These are phyloP conservation scores for Discostella pseudostelligera DNA, from an alignment of 108 stramenopile genomes.

Conservation along the genomic window DNA sequence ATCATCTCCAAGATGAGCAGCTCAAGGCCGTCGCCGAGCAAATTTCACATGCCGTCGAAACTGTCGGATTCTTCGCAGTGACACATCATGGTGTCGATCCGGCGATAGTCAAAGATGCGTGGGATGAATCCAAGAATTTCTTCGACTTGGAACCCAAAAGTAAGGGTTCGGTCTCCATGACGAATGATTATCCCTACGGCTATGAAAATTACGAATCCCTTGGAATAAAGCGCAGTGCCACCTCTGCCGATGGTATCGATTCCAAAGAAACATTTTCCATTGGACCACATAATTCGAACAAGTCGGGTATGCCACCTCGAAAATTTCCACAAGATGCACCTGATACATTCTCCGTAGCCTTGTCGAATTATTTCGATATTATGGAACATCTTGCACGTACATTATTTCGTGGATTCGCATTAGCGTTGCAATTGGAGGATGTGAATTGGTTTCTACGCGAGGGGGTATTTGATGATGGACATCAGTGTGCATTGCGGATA, in stretches of 20 bases:
- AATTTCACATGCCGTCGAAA: slow-evolving; percentile 55
- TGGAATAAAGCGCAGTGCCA: slow-evolving; percentile 27
- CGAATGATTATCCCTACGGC: slow-evolving; percentile 72
- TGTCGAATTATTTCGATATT: slow-evolving; percentile 58
- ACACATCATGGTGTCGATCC: slow-evolving; percentile 59
- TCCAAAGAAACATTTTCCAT: slow-evolving; percentile 85
- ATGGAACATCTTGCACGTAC: slow-evolving; percentile 67
- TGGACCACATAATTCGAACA: slow-evolving; percentile 56
- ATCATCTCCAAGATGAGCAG: slow-evolving; percentile 1
- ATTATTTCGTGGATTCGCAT: slow-evolving; percentile 64
- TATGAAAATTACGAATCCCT: slow-evolving; percentile 67
- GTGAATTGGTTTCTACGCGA: slow-evolving; percentile 28
- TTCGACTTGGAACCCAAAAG: slow-evolving; percentile 58
- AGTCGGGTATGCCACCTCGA: slow-evolving; percentile 72
- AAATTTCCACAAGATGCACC: slow-evolving; percentile 49
- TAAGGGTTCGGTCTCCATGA: slow-evolving; percentile 47
- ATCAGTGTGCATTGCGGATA: slow-evolving; percentile 76
- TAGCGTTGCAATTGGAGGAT: slow-evolving; percentile 57
- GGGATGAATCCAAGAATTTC: slow-evolving; percentile 56
- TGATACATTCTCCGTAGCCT: slow-evolving; percentile 31
- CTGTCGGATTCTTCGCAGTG: slow-evolving; percentile 80
- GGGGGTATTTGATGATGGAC: slow-evolving; percentile 60
- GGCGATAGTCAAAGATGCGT: slow-evolving; percentile 39
- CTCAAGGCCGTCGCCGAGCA: slow-evolving; percentile 39
- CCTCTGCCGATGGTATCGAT: slow-evolving; percentile 40